Conservation (phyloP, 1,139 yeast species). For the Yamadazyma jaroonii region DNA sequence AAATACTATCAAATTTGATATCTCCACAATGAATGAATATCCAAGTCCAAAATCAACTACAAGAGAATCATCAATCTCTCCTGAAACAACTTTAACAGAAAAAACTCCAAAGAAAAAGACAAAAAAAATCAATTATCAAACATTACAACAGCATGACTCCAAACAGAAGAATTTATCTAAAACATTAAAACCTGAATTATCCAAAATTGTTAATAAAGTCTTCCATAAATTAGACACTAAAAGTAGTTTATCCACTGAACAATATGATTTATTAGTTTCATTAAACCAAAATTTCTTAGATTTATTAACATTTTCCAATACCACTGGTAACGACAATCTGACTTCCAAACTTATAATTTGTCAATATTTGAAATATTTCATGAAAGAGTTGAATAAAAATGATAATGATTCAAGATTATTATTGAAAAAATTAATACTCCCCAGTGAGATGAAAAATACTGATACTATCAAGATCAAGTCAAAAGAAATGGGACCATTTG, state of each 20-base stretch:
- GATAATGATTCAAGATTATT: conserved; percentile 15
- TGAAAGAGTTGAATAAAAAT: conserved; percentile 35
- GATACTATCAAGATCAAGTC: conserved; percentile 9
- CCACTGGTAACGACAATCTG: conserved; percentile 13
- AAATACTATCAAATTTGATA: conserved; percentile 32
- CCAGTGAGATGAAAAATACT: conserved; percentile 26
- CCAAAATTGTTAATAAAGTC: conserved; percentile 32
- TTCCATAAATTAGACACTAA: conserved; percentile 35
- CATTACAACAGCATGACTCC: conserved; percentile 11
- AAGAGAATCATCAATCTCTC: conserved; percentile 17
- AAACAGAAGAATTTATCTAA: conserved; percentile 27
- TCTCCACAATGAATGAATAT: conserved; percentile 27
- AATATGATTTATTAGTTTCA: conserved; percentile 32
- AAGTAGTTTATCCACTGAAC: conserved; percentile 31
- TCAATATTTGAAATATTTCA: conserved; percentile 39
- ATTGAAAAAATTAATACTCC: conserved; percentile 33
- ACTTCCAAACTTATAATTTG: conserved; percentile 30
- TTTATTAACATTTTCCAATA: conserved; percentile 24
- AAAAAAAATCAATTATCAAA: conserved; percentile 9
- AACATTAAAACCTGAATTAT: conserved; percentile 27
- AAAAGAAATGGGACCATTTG: conserved; percentile 23
- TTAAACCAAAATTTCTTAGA: conserved; percentile 30
- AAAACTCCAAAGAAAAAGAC: background rate
- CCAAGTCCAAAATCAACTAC: conserved; percentile 16
- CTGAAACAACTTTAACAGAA: conserved; percentile 6